Conservation (phyloP, 2,329 filamentous ascomycete genomes). For the Sarocladium kiliense region DNA sequence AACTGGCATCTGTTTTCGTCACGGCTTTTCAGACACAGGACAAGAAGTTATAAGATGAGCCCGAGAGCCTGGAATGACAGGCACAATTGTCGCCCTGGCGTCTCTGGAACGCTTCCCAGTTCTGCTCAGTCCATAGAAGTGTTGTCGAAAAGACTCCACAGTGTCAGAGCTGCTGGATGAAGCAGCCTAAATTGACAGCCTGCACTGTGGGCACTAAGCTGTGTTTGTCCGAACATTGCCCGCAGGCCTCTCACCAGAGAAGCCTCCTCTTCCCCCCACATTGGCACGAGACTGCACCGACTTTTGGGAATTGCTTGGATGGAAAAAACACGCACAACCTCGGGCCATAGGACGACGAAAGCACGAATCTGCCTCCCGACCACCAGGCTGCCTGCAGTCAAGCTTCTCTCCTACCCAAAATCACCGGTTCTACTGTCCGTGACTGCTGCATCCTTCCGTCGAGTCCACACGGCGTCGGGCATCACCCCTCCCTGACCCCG, state of each 20-base stretch:
- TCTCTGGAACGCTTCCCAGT: no score
- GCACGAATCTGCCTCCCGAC: not conserved
- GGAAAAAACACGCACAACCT: slow-evolving; percentile 29
- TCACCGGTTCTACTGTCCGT: not conserved
- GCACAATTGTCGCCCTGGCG: no score
- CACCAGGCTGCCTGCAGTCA: not conserved
- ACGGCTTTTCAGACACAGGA: no score
- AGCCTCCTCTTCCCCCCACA: slow-evolving; percentile 25
- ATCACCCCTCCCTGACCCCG: slow-evolving; percentile 10
- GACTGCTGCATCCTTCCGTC: not conserved
- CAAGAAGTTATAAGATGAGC: no score
- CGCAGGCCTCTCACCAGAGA: not conserved
- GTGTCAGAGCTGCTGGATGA: not conserved
- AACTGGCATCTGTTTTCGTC: no score
- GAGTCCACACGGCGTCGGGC: not conserved
- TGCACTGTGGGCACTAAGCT: slow-evolving; percentile 10
- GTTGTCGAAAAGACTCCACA: no score
- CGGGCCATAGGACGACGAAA: not conserved
- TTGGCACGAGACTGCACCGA: slow-evolving; percentile 32
- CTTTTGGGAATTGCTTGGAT: slow-evolving; percentile 30
- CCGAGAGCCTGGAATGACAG: no score
- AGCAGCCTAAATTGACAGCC: not conserved
- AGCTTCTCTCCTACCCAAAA: not conserved
- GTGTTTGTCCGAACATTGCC: slow-evolving; percentile 11
- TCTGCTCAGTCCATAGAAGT: no score